Percentiles rank a stretch among this genome's conserved stretches.
These are phyloP conservation scores for Scheffersomyces insectosa DNA, from an alignment of 1,139 yeast species.

Conservation along the genomic window DNA sequence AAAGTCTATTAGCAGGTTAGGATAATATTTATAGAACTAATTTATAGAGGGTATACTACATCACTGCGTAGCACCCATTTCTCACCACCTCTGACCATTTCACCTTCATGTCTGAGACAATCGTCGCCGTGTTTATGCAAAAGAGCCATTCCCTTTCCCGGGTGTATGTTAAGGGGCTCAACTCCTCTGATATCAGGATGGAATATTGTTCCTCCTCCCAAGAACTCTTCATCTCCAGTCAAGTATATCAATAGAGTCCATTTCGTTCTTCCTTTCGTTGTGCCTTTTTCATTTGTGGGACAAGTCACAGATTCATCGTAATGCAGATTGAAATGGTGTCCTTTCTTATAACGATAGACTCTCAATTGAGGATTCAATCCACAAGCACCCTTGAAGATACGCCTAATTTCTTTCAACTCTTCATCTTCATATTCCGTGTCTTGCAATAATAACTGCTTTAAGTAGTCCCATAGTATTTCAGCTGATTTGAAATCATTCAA, in stretches of 20 bases:
- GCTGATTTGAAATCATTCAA: constrained; percentile 44
- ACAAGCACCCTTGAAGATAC: constrained; percentile 37
- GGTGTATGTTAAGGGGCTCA: constrained; percentile 40
- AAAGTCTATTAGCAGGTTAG: constrained; percentile 7
- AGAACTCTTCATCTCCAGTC: constrained; percentile 57
- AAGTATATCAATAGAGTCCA: constrained; percentile 65
- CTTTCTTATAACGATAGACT: constrained; percentile 55
- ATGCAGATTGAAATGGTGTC: constrained; percentile 65
- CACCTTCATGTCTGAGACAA: constrained; percentile 63
- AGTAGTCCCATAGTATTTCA: constrained; percentile 44
- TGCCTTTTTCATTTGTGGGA: constrained; percentile 19
- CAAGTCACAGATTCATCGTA: constrained; percentile 60
- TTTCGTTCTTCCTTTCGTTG: constrained; percentile 40
- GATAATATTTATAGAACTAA: neutral
- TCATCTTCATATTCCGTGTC: constrained; percentile 32
- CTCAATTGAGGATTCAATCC: constrained; percentile 62
- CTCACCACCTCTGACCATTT: constrained; percentile 50
- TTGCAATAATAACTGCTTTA: constrained; percentile 32
- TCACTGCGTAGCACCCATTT: constrained; percentile 71
- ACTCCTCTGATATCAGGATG: constrained; percentile 34
- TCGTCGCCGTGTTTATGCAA: constrained; percentile 70
- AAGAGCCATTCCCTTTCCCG: constrained; percentile 58
- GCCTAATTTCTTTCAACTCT: constrained; percentile 23
- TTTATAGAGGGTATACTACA: constrained; percentile 34
- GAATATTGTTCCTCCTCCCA: constrained; percentile 67